A percentile compares a stretch with the other conserved stretches of the same genome.
Conservation (phyloP, 2,329 filamentous ascomycete species). For the Aspergillus felis region DNA sequence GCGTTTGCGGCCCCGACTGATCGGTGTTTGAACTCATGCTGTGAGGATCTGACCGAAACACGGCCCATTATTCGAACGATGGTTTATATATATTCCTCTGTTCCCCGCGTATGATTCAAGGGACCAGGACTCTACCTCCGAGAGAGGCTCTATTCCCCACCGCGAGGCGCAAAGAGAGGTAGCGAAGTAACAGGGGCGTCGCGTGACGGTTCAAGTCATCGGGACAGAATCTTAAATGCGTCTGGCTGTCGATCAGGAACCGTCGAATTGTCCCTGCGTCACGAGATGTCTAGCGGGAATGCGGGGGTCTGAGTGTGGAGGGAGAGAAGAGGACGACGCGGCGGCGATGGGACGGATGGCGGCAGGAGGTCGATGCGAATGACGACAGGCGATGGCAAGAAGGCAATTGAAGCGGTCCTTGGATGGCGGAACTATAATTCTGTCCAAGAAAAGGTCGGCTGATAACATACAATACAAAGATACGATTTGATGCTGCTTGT, state of each 20-base stretch:
- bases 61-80: background rate
- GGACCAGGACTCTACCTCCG: background rate
- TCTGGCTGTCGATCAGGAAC: conserved; percentile 4
- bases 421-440: background rate
- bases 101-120: background rate
- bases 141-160: background rate
- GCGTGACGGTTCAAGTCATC: conserved; percentile 10
- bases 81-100: background rate
- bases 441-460: background rate
- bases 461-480: background rate
- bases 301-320: background rate
- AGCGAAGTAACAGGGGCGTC: background rate
- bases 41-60: background rate
- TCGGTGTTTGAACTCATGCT: background rate
- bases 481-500: background rate
- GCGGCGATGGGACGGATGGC: background rate
- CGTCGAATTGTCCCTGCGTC: conserved; percentile 6
- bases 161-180: conserved; percentile 6
- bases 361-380: conserved; percentile 2
- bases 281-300: background rate
- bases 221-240: conserved; percentile 6
- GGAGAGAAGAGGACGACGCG: background rate
- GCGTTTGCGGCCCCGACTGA: background rate
- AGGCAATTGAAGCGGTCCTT: background rate
- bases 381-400: conserved; percentile 1